Evolutionary conservation across 1,139 yeast genomes (phyloP).

Genomic region (Protomyces macrosporus): DNA sequence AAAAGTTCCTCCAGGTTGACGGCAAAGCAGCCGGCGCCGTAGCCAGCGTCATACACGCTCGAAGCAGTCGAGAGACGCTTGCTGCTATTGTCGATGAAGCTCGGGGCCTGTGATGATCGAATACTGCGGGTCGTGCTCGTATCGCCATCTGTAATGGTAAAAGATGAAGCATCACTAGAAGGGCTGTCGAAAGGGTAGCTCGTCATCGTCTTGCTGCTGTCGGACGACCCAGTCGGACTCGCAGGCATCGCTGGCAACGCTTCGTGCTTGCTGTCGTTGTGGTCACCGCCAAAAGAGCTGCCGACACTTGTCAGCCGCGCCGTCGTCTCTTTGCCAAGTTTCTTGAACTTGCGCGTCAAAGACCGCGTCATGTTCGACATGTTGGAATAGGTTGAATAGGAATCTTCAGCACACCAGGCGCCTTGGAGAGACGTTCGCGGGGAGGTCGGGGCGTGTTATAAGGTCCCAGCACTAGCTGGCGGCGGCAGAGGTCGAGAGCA

Average conservation of each 20-base stretch:
- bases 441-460: too few relatives aligned
- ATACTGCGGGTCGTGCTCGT: background rate
- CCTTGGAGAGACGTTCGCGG: too few relatives aligned
- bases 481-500: too few relatives aligned
- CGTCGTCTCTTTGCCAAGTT: background rate
- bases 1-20: slow-evolving; percentile 17
- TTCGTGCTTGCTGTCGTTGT: background rate
- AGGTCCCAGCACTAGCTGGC: too few relatives aligned
- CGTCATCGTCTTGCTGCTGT: background rate
- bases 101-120: background rate
- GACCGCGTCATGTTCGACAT: slow-evolving; percentile 1
- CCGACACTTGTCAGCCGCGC: background rate
- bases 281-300: background rate
- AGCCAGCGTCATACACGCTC: slow-evolving; percentile 6
- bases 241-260: background rate
- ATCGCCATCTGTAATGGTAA: background rate
- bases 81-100: background rate
- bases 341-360: background rate
- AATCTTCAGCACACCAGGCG: too few relatives aligned
- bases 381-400: background rate
- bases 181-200: background rate
- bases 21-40: slow-evolving; percentile 18
- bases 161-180: background rate
- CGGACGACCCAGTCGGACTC: background rate
- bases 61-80: background rate